Base-by-base conservation (phyloP, 192 early-diverging fungal species). In the Obelidium mucronatum region DNA sequence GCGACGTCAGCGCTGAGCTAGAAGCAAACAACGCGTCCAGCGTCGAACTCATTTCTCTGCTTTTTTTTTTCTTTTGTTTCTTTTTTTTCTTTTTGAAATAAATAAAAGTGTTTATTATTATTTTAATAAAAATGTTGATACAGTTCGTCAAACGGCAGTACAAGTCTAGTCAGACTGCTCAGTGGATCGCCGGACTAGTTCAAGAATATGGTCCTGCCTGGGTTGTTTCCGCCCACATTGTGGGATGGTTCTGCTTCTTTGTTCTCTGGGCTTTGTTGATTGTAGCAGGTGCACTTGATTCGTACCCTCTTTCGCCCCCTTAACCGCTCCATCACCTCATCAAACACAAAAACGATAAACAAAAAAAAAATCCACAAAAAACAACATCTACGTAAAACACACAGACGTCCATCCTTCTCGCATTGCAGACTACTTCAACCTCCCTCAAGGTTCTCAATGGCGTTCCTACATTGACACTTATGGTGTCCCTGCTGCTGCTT, bases 401-500 rank as follows among this genome's bases (percentile, higher is more conserved):
- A 19, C 58, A 60, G 67, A 69, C 34, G 48, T 69, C 1, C 67
- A 69, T 36, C 67, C 67, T 15, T 35, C 67, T 8, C 13, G 22
- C 6, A 40, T 72, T 3, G 30, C 69, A 6, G 54, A 72, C 54
- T 51, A 72, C 37, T 66, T 67, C 24, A 26, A 74, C 72, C 33
- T 79, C 40, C 4, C 72, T 56, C 39, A 22, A 3, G 37, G 40
- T 52, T 26, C 44, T 26, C 19, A 33, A 36, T 37, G 34, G 24
- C 37, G 64, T 2, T 17, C 42, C 53, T 34, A 48, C 54, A 33
- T 69, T 6, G 30, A 54, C 40, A 33, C 60, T 36, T 54, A 67
- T 67, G 67, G 74, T 26, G 22, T 74, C 53, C 42, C 66, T 55
- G 78, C 75, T 34, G 63, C 78, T 36, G 60, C 69, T 5, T 72